Base-by-base conservation (phyloP, 345 rosid species). In the Ceriops zippeliana region DNA sequence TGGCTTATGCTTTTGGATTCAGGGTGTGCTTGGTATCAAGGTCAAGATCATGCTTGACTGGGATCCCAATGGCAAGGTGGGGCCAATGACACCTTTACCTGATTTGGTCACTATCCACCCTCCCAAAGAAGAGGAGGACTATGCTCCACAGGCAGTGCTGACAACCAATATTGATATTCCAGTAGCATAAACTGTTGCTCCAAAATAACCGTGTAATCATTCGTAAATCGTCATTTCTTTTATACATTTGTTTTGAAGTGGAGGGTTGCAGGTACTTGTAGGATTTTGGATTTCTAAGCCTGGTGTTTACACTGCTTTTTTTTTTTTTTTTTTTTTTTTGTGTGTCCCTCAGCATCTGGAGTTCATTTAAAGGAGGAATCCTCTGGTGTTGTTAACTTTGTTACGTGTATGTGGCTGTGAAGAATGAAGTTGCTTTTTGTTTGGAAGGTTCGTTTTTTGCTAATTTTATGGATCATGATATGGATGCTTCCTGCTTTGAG, bases 11-110 rank as follows among this genome's bases (percentile, higher is more conserved):
- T 52, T 11, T 42, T 42, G 49, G 49, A 42, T 42, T 31, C 80
- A 87, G 89, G 92, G 92, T 54, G 92, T 87, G 52, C 83, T 90
- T 2, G 96, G 92, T 52, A 87, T 87, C 79, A 87, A 87, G 83
- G 96, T 87, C 0, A 86, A 82, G 85, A 77, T 87, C 69, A 87
- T 84, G 96, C 89, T 86, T 1, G 92, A 78, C 69, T 90, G 90
- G 90, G 92, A 90, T 66, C 89, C 92, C 0, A 84, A 78, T 76
- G 96, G 90, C 30, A 82, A 83, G 80, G 62, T 42, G 19, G 88
- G 92, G 11, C 92, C 92, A 13, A 81, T 65, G 82, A 86, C 89
- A 7, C 90, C 92, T 28, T 66, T 86, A 72, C 91, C 90, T n/a
- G 93, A 90, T 77, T 79, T 90, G 10, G 95, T 89, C 2, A 90